A percentile compares a stretch with the other conserved stretches of the same genome.
phyloP scores from a whole-genome alignment of 768 basidiomycete genomes.

The Clitopilus hobsonii region DNA sequence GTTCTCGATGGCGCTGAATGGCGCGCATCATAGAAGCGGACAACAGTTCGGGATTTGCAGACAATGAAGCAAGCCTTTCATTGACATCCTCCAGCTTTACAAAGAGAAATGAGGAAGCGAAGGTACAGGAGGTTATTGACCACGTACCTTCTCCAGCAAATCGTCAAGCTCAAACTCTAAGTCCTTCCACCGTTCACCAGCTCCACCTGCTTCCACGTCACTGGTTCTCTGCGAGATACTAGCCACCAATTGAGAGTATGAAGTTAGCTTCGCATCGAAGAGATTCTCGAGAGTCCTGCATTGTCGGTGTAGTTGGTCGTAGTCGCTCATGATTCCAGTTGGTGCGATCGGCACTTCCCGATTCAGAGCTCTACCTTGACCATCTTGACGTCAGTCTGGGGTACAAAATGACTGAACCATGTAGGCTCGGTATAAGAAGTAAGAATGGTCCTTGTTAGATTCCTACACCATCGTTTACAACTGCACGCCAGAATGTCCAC shows the following conservation, averaged over 20 bases:
- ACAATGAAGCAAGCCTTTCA: constrained; percentile 66
- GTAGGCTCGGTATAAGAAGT: background rate
- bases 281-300: constrained; percentile 91
- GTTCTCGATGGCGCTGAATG: constrained; percentile 86
- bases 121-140: constrained; percentile 5
- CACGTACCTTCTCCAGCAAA: constrained; percentile 70
- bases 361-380: background rate
- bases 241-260: constrained; percentile 84
- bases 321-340: constrained; percentile 67
- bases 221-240: constrained; percentile 47
- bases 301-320: constrained; percentile 88
- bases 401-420: background rate
- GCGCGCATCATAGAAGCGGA: constrained; percentile 85
- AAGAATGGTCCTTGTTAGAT: background rate
- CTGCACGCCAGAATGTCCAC: constrained; percentile 13
- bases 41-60: constrained; percentile 64
- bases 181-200: constrained; percentile 72
- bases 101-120: constrained; percentile 5
- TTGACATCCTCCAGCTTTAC: constrained; percentile 81
- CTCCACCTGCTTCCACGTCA: constrained; percentile 69
- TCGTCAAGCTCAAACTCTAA: constrained; percentile 86
- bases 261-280: constrained; percentile 85
- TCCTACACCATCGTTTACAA: background rate
- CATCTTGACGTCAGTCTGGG: constrained; percentile 7
- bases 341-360: constrained; percentile 11